phyloP scores from a whole-genome alignment of 73 alveolate genomes.

The Uronychia binucleata region DNA sequence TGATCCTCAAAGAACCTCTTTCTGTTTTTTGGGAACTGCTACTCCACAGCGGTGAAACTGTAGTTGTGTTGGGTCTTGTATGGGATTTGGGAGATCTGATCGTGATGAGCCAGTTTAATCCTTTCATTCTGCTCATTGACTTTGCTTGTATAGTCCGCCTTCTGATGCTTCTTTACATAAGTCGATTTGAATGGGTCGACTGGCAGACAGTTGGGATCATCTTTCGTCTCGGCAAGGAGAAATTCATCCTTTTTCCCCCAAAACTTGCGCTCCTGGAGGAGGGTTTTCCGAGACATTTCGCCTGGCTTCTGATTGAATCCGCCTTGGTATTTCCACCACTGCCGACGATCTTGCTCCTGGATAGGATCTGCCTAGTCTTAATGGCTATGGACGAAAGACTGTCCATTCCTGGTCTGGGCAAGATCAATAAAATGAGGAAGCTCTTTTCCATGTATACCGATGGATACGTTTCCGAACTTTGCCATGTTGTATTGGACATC shows the following conservation, averaged over 20 bases:
- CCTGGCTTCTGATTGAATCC: background rate
- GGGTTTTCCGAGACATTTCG: background rate
- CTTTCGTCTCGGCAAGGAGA: background rate
- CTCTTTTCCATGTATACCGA: slow-evolving; percentile 38
- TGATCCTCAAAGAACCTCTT: background rate
- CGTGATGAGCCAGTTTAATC: background rate
- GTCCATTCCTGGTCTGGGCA: background rate
- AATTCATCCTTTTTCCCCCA: background rate
- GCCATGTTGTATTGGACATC: slow-evolving; percentile 8
- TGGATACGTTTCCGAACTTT: slow-evolving; percentile 18
- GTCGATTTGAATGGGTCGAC: background rate
- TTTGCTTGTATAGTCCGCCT: background rate
- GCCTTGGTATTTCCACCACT: background rate
- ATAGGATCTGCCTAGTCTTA: no score
- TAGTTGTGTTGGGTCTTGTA: background rate
- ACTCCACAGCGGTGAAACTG: background rate
- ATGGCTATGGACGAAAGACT: no score
- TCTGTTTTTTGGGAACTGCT: background rate
- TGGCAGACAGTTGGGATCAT: background rate
- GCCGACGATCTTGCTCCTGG: no score
- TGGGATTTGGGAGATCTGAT: background rate
- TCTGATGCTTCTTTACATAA: background rate
- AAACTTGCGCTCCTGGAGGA: background rate
- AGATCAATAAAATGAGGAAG: slow-evolving; percentile 13
- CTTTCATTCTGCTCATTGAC: background rate